Evolutionary conservation across 2,329 filamentous ascomycete genomes (phyloP).

Genomic region (Claviceps monticola): DNA sequence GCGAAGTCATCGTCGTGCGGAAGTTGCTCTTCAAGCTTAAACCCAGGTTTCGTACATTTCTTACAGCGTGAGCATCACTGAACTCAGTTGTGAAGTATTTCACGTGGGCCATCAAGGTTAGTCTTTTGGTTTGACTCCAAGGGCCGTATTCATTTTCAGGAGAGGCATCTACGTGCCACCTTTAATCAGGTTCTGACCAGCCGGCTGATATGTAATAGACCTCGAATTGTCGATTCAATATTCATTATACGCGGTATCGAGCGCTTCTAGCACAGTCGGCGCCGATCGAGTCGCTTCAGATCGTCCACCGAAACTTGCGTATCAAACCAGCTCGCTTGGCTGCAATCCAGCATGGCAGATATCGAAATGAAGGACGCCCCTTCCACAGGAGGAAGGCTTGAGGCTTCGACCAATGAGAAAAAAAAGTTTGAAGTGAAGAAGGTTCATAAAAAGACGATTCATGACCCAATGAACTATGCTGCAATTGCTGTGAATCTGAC

Average conservation of each 20-base stretch:
- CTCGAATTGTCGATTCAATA: background rate
- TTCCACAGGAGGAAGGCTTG: slow-evolving; percentile 40
- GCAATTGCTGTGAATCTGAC: background rate
- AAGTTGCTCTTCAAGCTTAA: background rate
- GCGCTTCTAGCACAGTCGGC: background rate
- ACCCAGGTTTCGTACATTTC: background rate
- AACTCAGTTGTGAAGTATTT: background rate
- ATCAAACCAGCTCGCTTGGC: background rate
- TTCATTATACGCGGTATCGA: background rate
- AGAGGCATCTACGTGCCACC: too few relatives aligned
- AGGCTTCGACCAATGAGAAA: slow-evolving; percentile 43
- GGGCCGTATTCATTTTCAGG: background rate
- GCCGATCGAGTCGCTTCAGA: background rate
- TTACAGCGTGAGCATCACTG: background rate
- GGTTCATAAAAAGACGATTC: slow-evolving; percentile 33
- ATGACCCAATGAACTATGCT: background rate
- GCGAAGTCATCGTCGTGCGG: background rate
- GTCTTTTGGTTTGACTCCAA: background rate
- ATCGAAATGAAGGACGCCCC: slow-evolving; percentile 91
- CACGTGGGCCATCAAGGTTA: slow-evolving; percentile 1
- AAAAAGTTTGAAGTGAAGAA: slow-evolving; percentile 99
- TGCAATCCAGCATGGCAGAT: slow-evolving; percentile 61
- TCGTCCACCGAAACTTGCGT: background rate
- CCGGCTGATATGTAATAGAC: background rate
- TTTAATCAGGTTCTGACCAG: background rate